Evolutionary conservation across 2,329 filamentous ascomycete genomes (phyloP).

Genomic region (Fusarium goolgardi): DNA sequence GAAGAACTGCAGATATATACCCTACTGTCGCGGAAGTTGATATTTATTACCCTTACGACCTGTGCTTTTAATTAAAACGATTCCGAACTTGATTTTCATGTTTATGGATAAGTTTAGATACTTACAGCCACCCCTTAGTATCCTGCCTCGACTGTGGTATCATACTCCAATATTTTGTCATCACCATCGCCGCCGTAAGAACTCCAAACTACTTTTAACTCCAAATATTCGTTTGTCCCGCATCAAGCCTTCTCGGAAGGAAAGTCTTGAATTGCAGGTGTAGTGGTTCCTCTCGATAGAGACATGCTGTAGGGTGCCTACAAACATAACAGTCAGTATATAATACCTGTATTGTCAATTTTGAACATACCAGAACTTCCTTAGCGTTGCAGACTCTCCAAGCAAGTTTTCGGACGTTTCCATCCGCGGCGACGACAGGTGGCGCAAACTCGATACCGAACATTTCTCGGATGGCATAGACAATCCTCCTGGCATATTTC

Average conservation of each 20-base stretch:
- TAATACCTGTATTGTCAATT: neutral
- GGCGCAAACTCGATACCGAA: slow-evolving; percentile 96
- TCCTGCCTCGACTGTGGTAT: slow-evolving; percentile 27
- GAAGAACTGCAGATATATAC: too few species aligned
- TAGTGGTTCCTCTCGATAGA: slow-evolving; percentile 70
- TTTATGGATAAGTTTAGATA: neutral
- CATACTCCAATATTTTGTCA: slow-evolving; percentile 14
- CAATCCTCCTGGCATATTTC: slow-evolving; percentile 89
- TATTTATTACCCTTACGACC: too few species aligned
- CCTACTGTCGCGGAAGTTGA: too few species aligned
- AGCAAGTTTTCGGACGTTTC: slow-evolving; percentile 87
- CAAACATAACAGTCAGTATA: slow-evolving; percentile 10
- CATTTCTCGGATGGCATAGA: slow-evolving; percentile 96
- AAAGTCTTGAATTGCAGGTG: slow-evolving; percentile 62
- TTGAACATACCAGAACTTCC: slow-evolving; percentile 81
- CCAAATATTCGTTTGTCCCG: neutral
- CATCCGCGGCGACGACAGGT: slow-evolving; percentile 91
- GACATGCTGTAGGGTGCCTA: slow-evolving; percentile 81
- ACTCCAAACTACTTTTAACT: neutral
- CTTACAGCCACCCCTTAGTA: neutral
- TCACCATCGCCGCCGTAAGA: neutral
- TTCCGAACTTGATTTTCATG: neutral
- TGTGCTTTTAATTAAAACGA: too few species aligned
- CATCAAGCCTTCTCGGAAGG: slow-evolving; percentile 44
- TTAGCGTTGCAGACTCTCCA: slow-evolving; percentile 97